phyloP scores from a whole-genome alignment of 139 green algal species.

The Closterium sp. region DNA sequence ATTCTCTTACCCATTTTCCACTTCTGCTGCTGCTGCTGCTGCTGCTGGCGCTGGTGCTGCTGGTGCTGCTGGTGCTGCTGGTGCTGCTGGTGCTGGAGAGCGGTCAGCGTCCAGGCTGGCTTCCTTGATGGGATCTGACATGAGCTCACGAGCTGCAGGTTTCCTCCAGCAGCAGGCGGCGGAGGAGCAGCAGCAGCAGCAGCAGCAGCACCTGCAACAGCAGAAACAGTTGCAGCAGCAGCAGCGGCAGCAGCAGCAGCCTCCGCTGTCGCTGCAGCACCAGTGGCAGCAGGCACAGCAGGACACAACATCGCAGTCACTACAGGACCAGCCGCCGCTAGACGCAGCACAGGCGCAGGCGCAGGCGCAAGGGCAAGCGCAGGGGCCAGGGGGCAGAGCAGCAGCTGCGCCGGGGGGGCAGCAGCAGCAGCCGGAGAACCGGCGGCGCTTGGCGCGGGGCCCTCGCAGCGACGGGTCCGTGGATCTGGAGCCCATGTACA shows the following conservation, averaged over 20 bases:
- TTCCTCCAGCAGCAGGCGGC: neutral
- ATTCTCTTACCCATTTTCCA: neutral
- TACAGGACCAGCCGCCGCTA: neutral
- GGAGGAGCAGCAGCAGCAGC: neutral
- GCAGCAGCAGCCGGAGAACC: slow-evolving; percentile 5
- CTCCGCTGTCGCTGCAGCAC: neutral
- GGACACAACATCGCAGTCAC: neutral
- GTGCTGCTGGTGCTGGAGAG: neutral
- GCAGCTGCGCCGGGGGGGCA: neutral
- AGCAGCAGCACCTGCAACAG: too few relatives aligned
- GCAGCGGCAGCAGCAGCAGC: neutral
- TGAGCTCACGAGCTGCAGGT: neutral
- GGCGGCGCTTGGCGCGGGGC: neutral
- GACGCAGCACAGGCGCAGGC: neutral
- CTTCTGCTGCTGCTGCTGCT: neutral
- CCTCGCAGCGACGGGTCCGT: slow-evolving; percentile 3
- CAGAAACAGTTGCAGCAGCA: too few relatives aligned
- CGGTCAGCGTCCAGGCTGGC: neutral
- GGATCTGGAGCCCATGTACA: slow-evolving; percentile 6
- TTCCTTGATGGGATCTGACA: neutral
- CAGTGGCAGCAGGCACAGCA: neutral
- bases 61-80: neutral
- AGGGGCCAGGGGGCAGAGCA: neutral
- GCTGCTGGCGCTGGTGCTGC: too few relatives aligned
- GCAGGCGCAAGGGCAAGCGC: too few relatives aligned